Percentiles rank a stretch among this genome's conserved stretches.
Evolutionary conservation across 2,329 filamentous ascomycete genomes (phyloP).

Genomic region (Penicillium sp.): DNA sequence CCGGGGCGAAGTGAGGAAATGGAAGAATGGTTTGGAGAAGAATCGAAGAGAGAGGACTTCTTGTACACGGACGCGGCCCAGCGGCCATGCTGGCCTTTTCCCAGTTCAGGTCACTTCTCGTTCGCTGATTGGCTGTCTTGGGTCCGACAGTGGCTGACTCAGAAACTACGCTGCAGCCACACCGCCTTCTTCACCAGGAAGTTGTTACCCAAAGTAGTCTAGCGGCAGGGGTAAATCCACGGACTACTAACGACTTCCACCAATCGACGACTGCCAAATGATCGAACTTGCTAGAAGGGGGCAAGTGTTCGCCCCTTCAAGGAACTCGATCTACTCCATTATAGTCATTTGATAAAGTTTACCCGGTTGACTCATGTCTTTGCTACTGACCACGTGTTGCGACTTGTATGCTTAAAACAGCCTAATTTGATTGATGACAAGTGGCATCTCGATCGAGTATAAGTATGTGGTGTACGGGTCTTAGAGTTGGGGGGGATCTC

Average conservation of each 20-base stretch:
- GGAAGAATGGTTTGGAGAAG: conserved; percentile 18
- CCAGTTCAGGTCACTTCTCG: conserved; percentile 41
- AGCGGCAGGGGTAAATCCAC: conserved; percentile 5
- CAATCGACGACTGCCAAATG: conserved; percentile 19
- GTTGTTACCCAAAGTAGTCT: not conserved
- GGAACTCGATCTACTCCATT: not conserved
- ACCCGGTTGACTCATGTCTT: conserved; percentile 9
- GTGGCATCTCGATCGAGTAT: conserved; percentile 2
- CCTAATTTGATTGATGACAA: not conserved
- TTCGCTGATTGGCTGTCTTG: conserved; percentile 33
- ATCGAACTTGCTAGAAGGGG: conserved; percentile 36
- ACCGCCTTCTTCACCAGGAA: conserved; percentile 20
- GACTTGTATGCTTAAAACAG: not conserved
- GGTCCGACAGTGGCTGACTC: conserved; percentile 26
- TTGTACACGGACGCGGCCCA: conserved; percentile 36
- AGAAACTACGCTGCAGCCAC: conserved; percentile 13
- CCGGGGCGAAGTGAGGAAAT: conserved; percentile 22
- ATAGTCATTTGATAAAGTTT: not conserved
- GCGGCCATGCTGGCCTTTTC: conserved; percentile 49
- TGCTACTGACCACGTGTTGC: not conserved
- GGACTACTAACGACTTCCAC: conserved; percentile 2
- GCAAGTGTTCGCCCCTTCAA: conserved; percentile 9
- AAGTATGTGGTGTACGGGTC: not conserved
- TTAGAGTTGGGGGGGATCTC: conserved; percentile 11
- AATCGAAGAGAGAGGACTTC: conserved; percentile 23